A percentile compares a stretch with the other conserved stretches of the same genome.
Evolutionary conservation across 2,329 filamentous ascomycete species (phyloP).

Genomic region (Alternaria ethzedia): DNA sequence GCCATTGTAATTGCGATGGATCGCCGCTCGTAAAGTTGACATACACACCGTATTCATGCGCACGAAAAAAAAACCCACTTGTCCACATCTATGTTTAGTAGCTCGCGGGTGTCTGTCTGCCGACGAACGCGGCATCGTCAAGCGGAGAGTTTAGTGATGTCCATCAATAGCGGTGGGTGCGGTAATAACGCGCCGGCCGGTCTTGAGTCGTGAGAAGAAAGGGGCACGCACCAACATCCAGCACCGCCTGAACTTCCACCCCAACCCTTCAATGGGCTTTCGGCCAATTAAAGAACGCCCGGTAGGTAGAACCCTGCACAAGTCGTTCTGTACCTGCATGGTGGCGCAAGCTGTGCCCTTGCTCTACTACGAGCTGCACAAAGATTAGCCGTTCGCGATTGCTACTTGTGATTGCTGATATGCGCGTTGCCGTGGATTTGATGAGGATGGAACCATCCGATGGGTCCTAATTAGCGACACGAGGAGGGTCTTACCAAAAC

Average conservation of each 20-base stretch:
- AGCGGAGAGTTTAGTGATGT: slow-evolving; percentile 13
- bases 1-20: neutral
- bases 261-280: slow-evolving; percentile 20
- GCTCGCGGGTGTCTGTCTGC: neutral
- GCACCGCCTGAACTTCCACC: neutral
- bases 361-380: slow-evolving; percentile 23
- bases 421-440: slow-evolving; percentile 7
- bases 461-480: slow-evolving; percentile 1
- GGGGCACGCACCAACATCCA: slow-evolving; percentile 18
- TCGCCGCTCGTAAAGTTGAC: neutral
- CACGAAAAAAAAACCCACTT: neutral
- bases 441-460: neutral
- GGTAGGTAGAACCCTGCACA: slow-evolving; percentile 11
- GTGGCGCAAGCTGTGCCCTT: slow-evolving; percentile 17
- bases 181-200: neutral
- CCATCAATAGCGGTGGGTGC: slow-evolving; percentile 10
- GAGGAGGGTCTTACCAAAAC: neutral
- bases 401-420: slow-evolving; percentile 14
- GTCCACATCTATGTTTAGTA: neutral
- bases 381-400: slow-evolving; percentile 24
- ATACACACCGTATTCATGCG: neutral
- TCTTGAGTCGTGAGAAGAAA: slow-evolving; percentile 17
- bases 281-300: slow-evolving; percentile 23
- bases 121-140: neutral
- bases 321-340: slow-evolving; percentile 33